Percentiles rank a stretch among this genome's conserved stretches.
phyloP scores from a whole-genome alignment of 1,284 basidiomycete species.

The Rhodofomes roseus region DNA sequence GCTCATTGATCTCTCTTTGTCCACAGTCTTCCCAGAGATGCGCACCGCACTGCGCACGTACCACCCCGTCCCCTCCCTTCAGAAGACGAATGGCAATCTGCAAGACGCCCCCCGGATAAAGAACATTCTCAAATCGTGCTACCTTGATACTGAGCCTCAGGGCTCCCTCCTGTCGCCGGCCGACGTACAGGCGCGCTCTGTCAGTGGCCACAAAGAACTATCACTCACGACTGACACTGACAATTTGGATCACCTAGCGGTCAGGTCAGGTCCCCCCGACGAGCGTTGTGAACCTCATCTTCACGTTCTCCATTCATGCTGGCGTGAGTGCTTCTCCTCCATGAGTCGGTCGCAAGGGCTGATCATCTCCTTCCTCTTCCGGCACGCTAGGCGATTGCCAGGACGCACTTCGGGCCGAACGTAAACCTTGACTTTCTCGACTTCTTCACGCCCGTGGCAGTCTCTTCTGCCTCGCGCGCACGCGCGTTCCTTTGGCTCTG shows the following conservation, averaged over 20 bases:
- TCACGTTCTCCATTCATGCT: conserved; percentile 55
- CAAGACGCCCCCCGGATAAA: conserved; percentile 71
- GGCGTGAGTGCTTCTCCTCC: conserved; percentile 33
- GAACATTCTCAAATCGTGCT: conserved; percentile 32
- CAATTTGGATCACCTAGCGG: conserved; percentile 32
- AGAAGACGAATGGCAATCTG: conserved; percentile 61
- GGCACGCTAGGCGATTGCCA: conserved; percentile 44
- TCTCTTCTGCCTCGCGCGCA: conserved; percentile 60
- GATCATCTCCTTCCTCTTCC: conserved; percentile 1
- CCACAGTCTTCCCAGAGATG: conserved; percentile 59
- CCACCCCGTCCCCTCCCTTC: conserved; percentile 66
- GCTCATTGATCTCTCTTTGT: conserved; percentile 4
- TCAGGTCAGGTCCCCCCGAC: conserved; percentile 53
- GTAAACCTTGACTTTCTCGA: conserved; percentile 57
- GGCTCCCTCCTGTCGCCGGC: conserved; percentile 22
- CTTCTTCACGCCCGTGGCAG: conserved; percentile 57
- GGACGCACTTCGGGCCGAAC: conserved; percentile 48
- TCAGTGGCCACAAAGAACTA: conserved; percentile 13
- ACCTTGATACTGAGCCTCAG: conserved; percentile 22
- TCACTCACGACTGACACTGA: conserved; percentile 8
- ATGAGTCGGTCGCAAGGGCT: neutral
- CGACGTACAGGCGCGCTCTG: conserved; percentile 25
- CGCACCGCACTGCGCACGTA: conserved; percentile 68
- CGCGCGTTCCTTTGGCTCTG: conserved; percentile 76
- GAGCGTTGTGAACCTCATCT: conserved; percentile 58